phyloP scores from a whole-genome alignment of 2,329 filamentous ascomycete species.

The Ceratocystis ficicola region DNA sequence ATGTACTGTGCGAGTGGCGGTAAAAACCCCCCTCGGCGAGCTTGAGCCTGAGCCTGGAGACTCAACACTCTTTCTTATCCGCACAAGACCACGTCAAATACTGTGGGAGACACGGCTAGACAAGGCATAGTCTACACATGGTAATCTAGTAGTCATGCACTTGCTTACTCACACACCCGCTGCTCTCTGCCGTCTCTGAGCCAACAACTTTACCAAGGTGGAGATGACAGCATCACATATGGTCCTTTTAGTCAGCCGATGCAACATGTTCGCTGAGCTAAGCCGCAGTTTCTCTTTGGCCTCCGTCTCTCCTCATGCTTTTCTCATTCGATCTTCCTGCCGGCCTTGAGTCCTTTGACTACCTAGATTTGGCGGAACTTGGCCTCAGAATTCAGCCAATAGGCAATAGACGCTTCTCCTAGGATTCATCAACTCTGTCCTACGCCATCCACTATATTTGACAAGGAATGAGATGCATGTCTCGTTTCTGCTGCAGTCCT shows the following conservation, averaged over 20 bases:
- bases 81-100: not conserved
- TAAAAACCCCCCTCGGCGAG: too few relatives aligned
- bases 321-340: not conserved
- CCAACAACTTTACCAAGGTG: too few relatives aligned
- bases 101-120: not conserved
- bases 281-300: too few relatives aligned
- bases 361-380: not conserved
- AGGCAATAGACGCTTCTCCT: not conserved
- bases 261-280: too few relatives aligned
- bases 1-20: too few relatives aligned
- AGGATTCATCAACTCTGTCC: not conserved
- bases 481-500: not conserved
- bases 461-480: conserved; percentile 3
- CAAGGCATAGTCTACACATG: not conserved
- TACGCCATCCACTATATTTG: not conserved
- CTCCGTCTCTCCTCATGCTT: not conserved
- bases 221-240: too few relatives aligned
- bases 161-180: not conserved
- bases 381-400: not conserved
- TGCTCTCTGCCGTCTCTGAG: not conserved
- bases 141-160: not conserved
- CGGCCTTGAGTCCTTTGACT: not conserved
- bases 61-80: not conserved
- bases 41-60: too few relatives aligned
- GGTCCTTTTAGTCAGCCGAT: too few relatives aligned